phyloP scores from a whole-genome alignment of 176 grass and related monocot genomes.

The Oryza glaberrima region DNA sequence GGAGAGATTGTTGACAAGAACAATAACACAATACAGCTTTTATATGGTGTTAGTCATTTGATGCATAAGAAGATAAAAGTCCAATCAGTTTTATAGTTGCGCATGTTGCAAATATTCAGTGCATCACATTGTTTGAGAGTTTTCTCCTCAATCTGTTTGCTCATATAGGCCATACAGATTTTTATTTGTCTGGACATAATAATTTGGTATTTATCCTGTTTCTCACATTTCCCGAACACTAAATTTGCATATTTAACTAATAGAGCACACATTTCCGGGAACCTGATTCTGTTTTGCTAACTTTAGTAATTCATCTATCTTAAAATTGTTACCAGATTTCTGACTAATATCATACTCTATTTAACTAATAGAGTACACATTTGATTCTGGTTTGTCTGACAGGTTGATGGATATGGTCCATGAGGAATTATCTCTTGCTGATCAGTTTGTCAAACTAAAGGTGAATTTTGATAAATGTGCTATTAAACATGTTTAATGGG shows the following conservation, averaged over 20 bases:
- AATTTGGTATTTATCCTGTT: conserved; percentile 16
- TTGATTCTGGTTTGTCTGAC: conserved; percentile 43
- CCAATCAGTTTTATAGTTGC: neutral
- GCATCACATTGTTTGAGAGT: neutral
- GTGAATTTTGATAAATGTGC: conserved; percentile 46
- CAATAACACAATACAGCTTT: conserved; percentile 4
- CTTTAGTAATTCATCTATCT: conserved; percentile 23
- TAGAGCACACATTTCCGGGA: neutral
- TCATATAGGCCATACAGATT: conserved; percentile 20
- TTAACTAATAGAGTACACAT: conserved; percentile 29
- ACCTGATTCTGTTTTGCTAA: neutral
- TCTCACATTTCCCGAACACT: neutral
- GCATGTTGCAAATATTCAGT: neutral
- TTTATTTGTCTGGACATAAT: conserved; percentile 1
- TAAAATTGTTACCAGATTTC: conserved; percentile 36
- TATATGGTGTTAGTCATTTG: conserved; percentile 16
- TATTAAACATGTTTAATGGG: neutral
- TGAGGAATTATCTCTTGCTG: conserved; percentile 82
- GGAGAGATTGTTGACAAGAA: conserved; percentile 19
- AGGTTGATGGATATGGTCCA: conserved; percentile 97
- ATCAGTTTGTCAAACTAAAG: conserved; percentile 84
- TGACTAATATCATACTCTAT: conserved; percentile 15
- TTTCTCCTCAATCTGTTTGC: neutral
- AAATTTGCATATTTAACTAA: no score
- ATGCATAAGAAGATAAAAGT: conserved; percentile 7